Evolutionary conservation across 345 rosid genomes (phyloP), one percentile per base, ranked within the genome.

Genomic region (Gossypium raimondii): DNA sequence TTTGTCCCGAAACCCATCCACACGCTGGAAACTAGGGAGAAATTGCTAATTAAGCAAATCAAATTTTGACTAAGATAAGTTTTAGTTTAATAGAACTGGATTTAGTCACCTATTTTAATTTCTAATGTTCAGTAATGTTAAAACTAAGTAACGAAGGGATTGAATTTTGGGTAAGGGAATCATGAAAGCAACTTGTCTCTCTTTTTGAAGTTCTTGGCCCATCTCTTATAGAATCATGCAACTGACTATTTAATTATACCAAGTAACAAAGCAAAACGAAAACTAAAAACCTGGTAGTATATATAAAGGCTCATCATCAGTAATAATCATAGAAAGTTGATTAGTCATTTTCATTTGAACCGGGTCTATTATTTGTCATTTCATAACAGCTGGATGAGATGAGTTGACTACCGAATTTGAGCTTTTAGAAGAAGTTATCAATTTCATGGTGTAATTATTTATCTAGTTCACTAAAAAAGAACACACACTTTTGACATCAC

Each of bases 21-120:
- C 45, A 38, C 25, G 65, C 7, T 43, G 69, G 67, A 69, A 78
- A 78, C 62, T 41, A 0, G 70, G 63, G 24, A 9, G 59, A 24
- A 51, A 69, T 51, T 51, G 47, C 60, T 9, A 27, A 17, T 51
- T 17, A 8, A 25, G 4, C 59, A 52, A 51, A 17, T 58, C 29
- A 27, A 17, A 27, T 17, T 51, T 17, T 29, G 47, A 69, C 45
- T 50, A 9, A 69, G 48, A 69, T 11, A 20, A 34, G 41, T 34
- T 34, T 51, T 51, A 69, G 14, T 59, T 69, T 17, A 51, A 69
- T 51, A 9, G 16, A 4, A 27, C 22, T 69, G 9, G 1, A 50
- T 69, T 51, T 17, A 17, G 47, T 69, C 60, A 69, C 27, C 17
- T 50, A 55, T 18, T 55, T 18, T 18, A 17, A 55, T 53, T n/a